Conservation (phyloP, 108 stramenopile genomes). For the Tribonema minus region DNA sequence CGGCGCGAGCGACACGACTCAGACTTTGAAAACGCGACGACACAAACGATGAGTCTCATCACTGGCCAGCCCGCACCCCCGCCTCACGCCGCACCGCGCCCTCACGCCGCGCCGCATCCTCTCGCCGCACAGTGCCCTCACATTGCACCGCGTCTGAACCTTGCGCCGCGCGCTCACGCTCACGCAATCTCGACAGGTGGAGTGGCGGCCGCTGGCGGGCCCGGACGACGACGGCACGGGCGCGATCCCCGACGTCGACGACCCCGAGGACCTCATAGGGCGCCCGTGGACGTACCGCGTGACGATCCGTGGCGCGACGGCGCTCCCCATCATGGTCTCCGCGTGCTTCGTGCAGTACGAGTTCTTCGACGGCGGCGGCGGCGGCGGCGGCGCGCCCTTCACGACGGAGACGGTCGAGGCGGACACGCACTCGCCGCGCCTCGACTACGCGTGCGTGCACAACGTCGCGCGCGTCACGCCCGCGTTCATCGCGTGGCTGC, state of each 20-base stretch:
- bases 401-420: slow-evolving; percentile 55
- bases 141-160: no score
- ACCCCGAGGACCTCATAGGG: slow-evolving; percentile 53
- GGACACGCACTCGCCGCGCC: slow-evolving; percentile 36
- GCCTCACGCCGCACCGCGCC: no score
- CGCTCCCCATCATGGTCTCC: slow-evolving; percentile 47
- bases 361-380: no score
- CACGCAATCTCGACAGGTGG: slow-evolving; percentile 7
- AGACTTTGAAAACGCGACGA: no score
- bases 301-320: slow-evolving; percentile 42
- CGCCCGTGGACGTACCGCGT: slow-evolving; percentile 61
- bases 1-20: no score
- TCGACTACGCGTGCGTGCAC: slow-evolving; percentile 51
- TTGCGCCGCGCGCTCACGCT: no score
- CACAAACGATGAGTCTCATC: no score
- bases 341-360: slow-evolving; percentile 48
- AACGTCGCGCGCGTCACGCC: slow-evolving; percentile 43
- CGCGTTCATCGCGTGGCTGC: slow-evolving; percentile 19
- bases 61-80: no score
- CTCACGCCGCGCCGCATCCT: no score
- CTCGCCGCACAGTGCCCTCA: no score
- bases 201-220: slow-evolving; percentile 51
- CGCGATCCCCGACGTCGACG: slow-evolving; percentile 48
- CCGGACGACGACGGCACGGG: slow-evolving; percentile 49
- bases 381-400: slow-evolving; percentile 49